These are phyloP conservation scores for Xerocomellus amylosporus DNA, from an alignment of 768 basidiomycete species.

Conservation along the genomic window DNA sequence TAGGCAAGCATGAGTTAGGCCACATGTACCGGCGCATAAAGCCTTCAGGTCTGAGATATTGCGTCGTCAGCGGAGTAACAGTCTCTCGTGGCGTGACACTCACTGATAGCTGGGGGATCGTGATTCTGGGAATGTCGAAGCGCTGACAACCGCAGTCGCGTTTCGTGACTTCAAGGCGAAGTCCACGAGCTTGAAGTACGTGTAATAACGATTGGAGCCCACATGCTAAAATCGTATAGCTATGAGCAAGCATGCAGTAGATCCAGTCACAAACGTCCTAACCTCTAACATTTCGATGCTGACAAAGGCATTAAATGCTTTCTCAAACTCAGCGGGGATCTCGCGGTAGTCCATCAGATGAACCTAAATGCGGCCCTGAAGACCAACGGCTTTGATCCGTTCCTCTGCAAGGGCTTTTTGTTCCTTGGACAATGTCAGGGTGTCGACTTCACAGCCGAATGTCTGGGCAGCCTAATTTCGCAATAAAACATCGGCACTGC, in stretches of 20 bases:
- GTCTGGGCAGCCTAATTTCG: constrained; percentile 54
- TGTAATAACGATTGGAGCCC: constrained; percentile 49
- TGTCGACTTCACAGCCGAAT: constrained; percentile 82
- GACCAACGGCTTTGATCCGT: constrained; percentile 68
- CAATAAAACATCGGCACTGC: constrained; percentile 10
- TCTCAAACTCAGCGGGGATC: constrained; percentile 77
- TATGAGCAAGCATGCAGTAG: constrained; percentile 1
- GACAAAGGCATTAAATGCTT: constrained; percentile 56
- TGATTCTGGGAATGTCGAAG: constrained; percentile 69
- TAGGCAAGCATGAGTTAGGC: constrained; percentile 86
- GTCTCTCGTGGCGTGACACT: constrained; percentile 12
- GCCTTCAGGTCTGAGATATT: constrained; percentile 57
- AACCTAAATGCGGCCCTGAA: constrained; percentile 70
- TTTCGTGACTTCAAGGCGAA: constrained; percentile 68
- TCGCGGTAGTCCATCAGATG: constrained; percentile 91
- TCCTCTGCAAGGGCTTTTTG: constrained; percentile 88
- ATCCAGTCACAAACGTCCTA: constrained; percentile 3
- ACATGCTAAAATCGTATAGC: constrained; percentile 22
- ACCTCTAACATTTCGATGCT: constrained; percentile 69
- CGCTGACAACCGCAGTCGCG: constrained; percentile 65
- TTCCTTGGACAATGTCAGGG: constrained; percentile 81
- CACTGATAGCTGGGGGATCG: constrained; percentile 68
- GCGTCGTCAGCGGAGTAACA: constrained; percentile 1
- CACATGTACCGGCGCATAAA: constrained; percentile 89
- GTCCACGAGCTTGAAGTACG: constrained; percentile 76